Percentiles rank a stretch among this genome's conserved stretches.
Evolutionary conservation across 495 filamentous ascomycete species (phyloP).

Genomic region (Trichoderma reesei): DNA sequence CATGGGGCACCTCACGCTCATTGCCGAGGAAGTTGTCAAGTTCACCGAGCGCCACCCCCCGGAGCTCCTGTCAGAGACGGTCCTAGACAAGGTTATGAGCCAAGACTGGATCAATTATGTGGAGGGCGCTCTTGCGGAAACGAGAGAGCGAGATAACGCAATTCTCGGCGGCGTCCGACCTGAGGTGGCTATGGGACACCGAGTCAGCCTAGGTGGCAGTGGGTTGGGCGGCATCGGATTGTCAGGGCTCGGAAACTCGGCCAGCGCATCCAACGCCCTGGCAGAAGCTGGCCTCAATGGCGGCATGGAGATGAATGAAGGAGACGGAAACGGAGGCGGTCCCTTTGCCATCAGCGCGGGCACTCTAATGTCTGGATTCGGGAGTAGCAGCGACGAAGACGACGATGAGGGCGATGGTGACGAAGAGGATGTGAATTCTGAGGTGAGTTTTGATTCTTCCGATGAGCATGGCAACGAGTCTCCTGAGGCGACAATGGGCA

Average conservation of each 20-base stretch:
- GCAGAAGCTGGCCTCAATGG: conserved; percentile 64
- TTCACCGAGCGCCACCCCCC: conserved; percentile 91
- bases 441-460: conserved; percentile 31
- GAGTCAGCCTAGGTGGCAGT: conserved; percentile 22
- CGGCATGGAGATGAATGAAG: conserved; percentile 66
- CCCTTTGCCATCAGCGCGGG: conserved; percentile 57
- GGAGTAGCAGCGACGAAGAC: conserved; percentile 90
- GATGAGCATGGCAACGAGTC: conserved; percentile 4
- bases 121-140: conserved; percentile 87
- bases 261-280: conserved; percentile 55
- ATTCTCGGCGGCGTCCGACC: conserved; percentile 95
- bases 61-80: conserved; percentile 71
- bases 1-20: conserved; percentile 96
- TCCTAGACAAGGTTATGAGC: conserved; percentile 81
- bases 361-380: conserved; percentile 84
- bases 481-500: conserved; percentile 5
- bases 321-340: conserved; percentile 53
- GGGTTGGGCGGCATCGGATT: conserved; percentile 33
- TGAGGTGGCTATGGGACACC: conserved; percentile 59
- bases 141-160: conserved; percentile 91
- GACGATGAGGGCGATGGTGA: conserved; percentile 91
- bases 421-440: conserved; percentile 52
- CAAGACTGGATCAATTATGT: conserved; percentile 92
- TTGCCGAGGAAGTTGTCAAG: conserved; percentile 97
- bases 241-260: conserved; percentile 37